Evolutionary conservation across 495 filamentous ascomycete genomes (phyloP), one percentile per base, ranked within the genome.

Genomic region (Aspergillus sclerotioniger): DNA sequence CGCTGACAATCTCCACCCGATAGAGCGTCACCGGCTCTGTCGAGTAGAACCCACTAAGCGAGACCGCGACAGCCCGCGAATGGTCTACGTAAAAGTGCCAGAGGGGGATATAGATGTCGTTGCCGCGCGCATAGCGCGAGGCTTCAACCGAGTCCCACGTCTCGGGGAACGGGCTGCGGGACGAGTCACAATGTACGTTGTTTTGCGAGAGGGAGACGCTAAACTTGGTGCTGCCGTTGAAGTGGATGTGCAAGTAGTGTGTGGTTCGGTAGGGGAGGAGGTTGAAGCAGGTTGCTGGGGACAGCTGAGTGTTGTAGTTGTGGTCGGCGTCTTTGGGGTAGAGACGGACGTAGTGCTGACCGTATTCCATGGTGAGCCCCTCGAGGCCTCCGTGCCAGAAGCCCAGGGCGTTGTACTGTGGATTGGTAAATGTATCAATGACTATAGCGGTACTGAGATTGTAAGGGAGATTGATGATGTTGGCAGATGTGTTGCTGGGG

Each of bases 91-190:
- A 72, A 74, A 92, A 92, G 68, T 92, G 89, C 29, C 74, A 75
- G n/a, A 92, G 67, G 0, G 89, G 89, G 48, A 91, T 82, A 67
- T 89, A 91, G 62, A 91, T 85, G 62, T 90, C 84, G 0, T 69
- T 72, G 16, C 61, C 71, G 5, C 45, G 39, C 9, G 32, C 47
- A 66, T 92, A 92, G 41, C 87, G 78, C 3, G 81, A 74, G 1
- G 87, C 87, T 61, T 90, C 86, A 17, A 90, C 76, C 2, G 82
- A 87, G 65, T 92, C 89, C 77, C 87, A 88, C 6, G 87, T 89
- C 64, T 85, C 87, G 0, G 88, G 87, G 62, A 81, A 90, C 0
- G 89, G 88, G n/a, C 75, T 75, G 16, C 83, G 76, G 19, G 58
- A 60, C 13, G 80, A 75, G 61, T 86, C 76, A 63, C 89, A 92